Base-by-base conservation (phyloP, 2,329 filamentous ascomycete species). In the Aureobasidium sp. region DNA sequence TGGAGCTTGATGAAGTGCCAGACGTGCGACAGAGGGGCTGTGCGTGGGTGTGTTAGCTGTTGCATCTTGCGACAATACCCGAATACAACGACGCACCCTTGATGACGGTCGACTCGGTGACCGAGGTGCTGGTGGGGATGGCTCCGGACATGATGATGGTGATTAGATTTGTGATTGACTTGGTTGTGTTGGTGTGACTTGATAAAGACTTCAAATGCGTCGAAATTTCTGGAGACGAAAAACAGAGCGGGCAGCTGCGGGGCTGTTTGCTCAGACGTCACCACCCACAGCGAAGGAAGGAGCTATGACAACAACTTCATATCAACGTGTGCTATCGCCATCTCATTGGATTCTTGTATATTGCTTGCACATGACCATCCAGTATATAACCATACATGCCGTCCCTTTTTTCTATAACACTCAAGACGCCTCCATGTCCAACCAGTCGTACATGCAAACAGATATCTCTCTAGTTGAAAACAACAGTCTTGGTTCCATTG, bases 401-500 rank as follows among this genome's bases (percentile, higher is more conserved):
- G 3, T 55, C 36, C 51, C 36, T 37, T 42, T 29, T 55, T 17
- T 42, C 9, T 55, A 20, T 31, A 41, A 29, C 37, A 25, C 42
- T 31, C 14, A 53, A 25, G 49, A 39, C 36, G 31, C 49, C 51
- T 22, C 14, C 7, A 53, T n/a, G 41, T 53, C 20, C 37, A 42
- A 52, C 49, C 42, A 42, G 25, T 42, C 37, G 15, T 42, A 55
- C 51, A 55, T 42, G 51, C 4, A 9, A 52, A 31, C 6, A 31
- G 7, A 31, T n/a, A 14, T 25, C 17, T 17, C 27, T 45, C 51
- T 73, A 82, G 65, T 80, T 80, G 75, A 92, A 91, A 2, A 92
- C 89, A 29, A 92, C 87, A 36, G 89, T 93, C 82, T 91, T 92
- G 66, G 81, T 81, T 17, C 87, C 87, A 71, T 92, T 92, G 66